These are phyloP conservation scores for Aspergillus sp. DNA, from an alignment of 2,329 filamentous ascomycete species.

Conservation along the genomic window DNA sequence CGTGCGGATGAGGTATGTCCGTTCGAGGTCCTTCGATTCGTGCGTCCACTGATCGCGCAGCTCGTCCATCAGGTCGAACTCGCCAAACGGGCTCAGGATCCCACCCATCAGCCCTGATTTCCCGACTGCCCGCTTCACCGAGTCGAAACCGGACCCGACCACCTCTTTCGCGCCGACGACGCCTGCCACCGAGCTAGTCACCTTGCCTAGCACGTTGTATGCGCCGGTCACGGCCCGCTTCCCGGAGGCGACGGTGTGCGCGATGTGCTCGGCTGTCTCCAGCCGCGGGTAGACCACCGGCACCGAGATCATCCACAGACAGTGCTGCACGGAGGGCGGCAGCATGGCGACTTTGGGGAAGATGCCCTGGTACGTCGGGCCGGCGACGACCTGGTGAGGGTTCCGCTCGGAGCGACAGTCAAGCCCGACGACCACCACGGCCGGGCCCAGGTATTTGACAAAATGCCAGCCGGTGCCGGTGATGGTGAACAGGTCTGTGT, in stretches of 20 bases:
- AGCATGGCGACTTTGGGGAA: slow-evolving; percentile 93
- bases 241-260: slow-evolving; percentile 85
- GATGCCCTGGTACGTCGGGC: slow-evolving; percentile 93
- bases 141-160: slow-evolving; percentile 87
- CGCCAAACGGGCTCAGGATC: slow-evolving; percentile 92
- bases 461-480: slow-evolving; percentile 99
- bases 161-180: slow-evolving; percentile 94
- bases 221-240: slow-evolving; percentile 96
- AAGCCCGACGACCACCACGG: slow-evolving; percentile 82
- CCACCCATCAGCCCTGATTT: slow-evolving; percentile 95
- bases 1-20: slow-evolving; percentile 94
- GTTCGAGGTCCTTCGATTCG: slow-evolving; percentile 93
- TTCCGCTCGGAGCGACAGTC: slow-evolving; percentile 92
- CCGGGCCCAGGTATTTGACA: slow-evolving; percentile 91
- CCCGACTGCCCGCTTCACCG: slow-evolving; percentile 94
- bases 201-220: slow-evolving; percentile 93
- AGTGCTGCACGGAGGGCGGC: slow-evolving; percentile 91
- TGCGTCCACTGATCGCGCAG: slow-evolving; percentile 97
- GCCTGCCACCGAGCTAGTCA: slow-evolving; percentile 90
- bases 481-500: slow-evolving; percentile 91
- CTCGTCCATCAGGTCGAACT: slow-evolving; percentile 92
- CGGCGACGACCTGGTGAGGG: slow-evolving; percentile 87
- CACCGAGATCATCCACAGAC: slow-evolving; percentile 92
- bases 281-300: slow-evolving; percentile 87
- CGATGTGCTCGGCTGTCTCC: slow-evolving; percentile 87